A percentile compares a stretch with the other conserved stretches of the same genome.
Conservation (phyloP, 2,329 filamentous ascomycete genomes). For the Monilinia polystroma region DNA sequence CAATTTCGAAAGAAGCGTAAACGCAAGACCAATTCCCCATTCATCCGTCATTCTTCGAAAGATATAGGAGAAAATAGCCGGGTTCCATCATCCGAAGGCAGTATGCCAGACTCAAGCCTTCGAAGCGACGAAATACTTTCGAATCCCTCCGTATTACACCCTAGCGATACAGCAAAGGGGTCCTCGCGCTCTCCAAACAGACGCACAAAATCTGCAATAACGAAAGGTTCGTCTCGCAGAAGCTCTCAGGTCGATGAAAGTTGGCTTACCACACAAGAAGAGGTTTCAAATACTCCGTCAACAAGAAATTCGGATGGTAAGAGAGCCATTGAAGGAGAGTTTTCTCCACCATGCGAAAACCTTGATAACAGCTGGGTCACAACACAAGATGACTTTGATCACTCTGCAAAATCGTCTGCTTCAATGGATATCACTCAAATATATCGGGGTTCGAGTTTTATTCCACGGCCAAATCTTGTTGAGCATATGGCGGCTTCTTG, state of each 20-base stretch:
- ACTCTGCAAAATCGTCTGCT: constrained; percentile 5
- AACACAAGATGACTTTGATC: constrained; percentile 15
- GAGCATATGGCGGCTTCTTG: neutral
- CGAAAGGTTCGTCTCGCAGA: neutral
- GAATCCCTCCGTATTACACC: neutral
- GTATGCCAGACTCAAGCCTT: neutral
- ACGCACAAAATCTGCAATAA: neutral
- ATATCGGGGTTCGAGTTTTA: constrained; percentile 2
- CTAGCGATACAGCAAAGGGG: neutral
- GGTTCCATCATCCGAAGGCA: neutral
- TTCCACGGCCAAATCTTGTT: neutral
- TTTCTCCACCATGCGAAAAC: constrained; percentile 5
- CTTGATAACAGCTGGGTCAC: constrained; percentile 21
- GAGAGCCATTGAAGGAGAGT: neutral
- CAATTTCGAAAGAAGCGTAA: constrained; percentile 34
- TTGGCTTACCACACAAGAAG: constrained; percentile 23
- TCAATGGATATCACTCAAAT: constrained; percentile 13
- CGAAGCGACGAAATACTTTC: neutral
- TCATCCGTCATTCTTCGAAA: neutral
- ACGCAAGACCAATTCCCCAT: neutral
- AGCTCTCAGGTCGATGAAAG: constrained; percentile 11
- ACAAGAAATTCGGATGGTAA: neutral
- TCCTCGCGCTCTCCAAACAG: neutral
- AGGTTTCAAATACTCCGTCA: constrained; percentile 9
- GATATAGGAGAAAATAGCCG: neutral